phyloP scores from a whole-genome alignment of 768 basidiomycete genomes.

The Russula olivacea region DNA sequence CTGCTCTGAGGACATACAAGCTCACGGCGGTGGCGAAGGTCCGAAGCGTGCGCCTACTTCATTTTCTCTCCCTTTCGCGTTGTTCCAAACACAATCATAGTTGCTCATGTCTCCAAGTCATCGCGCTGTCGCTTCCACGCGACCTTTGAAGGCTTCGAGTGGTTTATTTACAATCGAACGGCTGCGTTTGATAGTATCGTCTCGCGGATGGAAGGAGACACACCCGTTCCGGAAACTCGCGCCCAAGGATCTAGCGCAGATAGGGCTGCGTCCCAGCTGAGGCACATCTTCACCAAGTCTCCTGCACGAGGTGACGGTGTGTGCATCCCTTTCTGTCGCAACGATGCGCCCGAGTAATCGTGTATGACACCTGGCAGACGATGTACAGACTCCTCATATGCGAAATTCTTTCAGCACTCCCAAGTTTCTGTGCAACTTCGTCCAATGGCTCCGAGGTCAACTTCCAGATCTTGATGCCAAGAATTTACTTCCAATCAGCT shows the following conservation, averaged over 20 bases:
- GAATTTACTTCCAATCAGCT: conserved; percentile 80
- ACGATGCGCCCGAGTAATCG: not conserved
- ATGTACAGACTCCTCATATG: not conserved
- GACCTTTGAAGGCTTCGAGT: conserved; percentile 80
- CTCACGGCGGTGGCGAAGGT: conserved; percentile 45
- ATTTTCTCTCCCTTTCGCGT: not conserved
- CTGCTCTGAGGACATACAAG: conserved; percentile 60
- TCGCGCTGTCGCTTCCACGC: conserved; percentile 73
- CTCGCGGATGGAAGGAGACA: conserved; percentile 56
- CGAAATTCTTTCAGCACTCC: conserved; percentile 15
- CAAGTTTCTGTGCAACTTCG: conserved; percentile 36
- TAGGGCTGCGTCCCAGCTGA: conserved; percentile 24
- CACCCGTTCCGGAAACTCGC: conserved; percentile 21
- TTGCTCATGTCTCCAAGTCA: conserved; percentile 32
- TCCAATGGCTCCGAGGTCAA: conserved; percentile 52
- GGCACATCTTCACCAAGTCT: conserved; percentile 31
- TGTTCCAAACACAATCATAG: conserved; percentile 26
- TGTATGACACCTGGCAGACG: not conserved
- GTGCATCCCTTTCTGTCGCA: not conserved
- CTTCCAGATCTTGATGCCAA: conserved; percentile 70
- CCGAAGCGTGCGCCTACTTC: conserved; percentile 36
- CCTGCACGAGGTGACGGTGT: conserved; percentile 29
- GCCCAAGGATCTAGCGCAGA: conserved; percentile 24
- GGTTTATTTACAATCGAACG: conserved; percentile 89
- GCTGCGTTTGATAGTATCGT: conserved; percentile 85